Evolutionary conservation across 179 eudicot genomes (phyloP).

Genomic region (Amaranthus tricolor): DNA sequence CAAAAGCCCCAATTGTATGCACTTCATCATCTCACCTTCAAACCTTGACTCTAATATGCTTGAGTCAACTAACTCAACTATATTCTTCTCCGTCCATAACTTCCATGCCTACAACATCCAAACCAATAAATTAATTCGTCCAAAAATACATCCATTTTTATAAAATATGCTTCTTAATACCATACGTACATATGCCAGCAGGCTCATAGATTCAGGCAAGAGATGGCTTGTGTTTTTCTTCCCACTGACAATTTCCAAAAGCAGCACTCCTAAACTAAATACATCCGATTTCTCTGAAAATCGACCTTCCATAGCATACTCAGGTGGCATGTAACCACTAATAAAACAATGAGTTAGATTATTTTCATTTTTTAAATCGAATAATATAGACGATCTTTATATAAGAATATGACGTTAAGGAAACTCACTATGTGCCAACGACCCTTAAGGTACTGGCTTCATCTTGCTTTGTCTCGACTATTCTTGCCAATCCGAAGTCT

Average conservation of each 20-base stretch:
- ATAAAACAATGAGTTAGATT: background rate
- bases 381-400: no score
- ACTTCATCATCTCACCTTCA: slow-evolving; percentile 26
- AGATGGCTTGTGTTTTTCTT: slow-evolving; percentile 33
- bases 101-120: slow-evolving; percentile 34
- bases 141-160: background rate
- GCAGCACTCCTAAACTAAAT: slow-evolving; percentile 42
- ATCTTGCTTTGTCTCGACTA: no score
- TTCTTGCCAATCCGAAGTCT: no score
- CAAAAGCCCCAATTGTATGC: slow-evolving; percentile 36
- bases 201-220: slow-evolving; percentile 17
- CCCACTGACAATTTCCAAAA: slow-evolving; percentile 49
- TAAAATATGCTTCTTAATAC: no score
- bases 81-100: slow-evolving; percentile 32
- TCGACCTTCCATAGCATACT: slow-evolving; percentile 49
- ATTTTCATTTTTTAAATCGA: background rate
- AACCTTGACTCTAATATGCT: slow-evolving; percentile 2
- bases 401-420: no score
- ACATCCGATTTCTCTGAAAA: slow-evolving; percentile 59
- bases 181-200: slow-evolving; percentile 25
- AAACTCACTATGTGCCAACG: no score
- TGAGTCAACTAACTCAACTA: slow-evolving; percentile 28
- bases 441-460: no score
- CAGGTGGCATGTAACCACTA: slow-evolving; percentile 54
- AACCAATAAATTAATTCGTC: background rate